Base-by-base conservation (phyloP, 2,329 filamentous ascomycete species). In the Capronia americana region DNA sequence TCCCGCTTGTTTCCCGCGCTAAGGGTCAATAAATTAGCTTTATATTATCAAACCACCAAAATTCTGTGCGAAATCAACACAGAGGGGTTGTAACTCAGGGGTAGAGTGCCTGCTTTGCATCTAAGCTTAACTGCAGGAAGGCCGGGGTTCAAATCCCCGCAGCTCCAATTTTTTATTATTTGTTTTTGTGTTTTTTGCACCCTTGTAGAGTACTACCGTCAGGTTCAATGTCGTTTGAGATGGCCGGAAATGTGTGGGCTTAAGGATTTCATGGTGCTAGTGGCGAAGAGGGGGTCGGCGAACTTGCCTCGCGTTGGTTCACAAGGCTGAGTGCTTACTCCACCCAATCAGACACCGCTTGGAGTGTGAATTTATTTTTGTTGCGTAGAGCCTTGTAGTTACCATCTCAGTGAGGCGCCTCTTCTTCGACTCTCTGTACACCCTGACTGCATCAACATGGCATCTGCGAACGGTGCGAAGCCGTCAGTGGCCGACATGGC, bases 401-500 rank as follows among this genome's bases (percentile, higher is more conserved):
- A 10, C 11, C 32, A 34, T 34, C 32, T 34, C 32, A 12, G 32
- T 11, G 32, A 34, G 32, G 32, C 32, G 20, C 48, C 46, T 50
- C 46, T 11, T 50, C 20, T 24, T 23, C 20, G 12, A 23, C 20
- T 28, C 20, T 51, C 10, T 12, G 20, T 23, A 28, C 23, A 26
- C 8, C 17, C 20, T 3, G 26, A 24, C 24, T 17, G 30, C 23
- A 48, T 53, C n/a, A 44, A 48, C 17, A 38, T 54, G 28, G 48
- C 48, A 54, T 20, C 41, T 63, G 67, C 68, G 64, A 71, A 71
- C 61, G 69, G 69, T n/a, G 32, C 61, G 14, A 71, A 69, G 41
- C 71, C 69, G 4, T 63, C 69, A 2, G 69, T 73, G 56, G 71
- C 70, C 61, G 69, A 71, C 41, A 46, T 73, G 68, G 71, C 70